phyloP scores from a whole-genome alignment of 345 rosid species.

The Citrus reticulata region DNA sequence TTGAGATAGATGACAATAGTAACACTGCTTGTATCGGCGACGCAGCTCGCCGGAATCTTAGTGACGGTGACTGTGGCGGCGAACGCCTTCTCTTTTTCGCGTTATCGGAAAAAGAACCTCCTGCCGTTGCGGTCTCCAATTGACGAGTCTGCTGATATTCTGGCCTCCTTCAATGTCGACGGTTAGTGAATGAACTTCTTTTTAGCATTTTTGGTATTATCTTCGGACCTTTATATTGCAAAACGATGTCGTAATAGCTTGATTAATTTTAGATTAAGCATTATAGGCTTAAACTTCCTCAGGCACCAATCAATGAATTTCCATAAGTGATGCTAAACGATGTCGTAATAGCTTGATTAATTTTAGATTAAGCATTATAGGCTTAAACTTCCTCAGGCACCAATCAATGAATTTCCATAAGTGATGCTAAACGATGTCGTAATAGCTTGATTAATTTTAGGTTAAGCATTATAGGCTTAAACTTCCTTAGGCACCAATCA shows the following conservation, averaged over 20 bases:
- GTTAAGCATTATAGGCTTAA: neutral
- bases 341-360: neutral
- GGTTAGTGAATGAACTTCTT: slow-evolving; percentile 19
- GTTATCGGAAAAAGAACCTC: slow-evolving; percentile 57
- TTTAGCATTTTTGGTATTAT: neutral
- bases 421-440: neutral
- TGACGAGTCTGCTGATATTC: slow-evolving; percentile 64
- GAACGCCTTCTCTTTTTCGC: slow-evolving; percentile 67
- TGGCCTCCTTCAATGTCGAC: slow-evolving; percentile 60
- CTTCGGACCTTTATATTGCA: neutral
- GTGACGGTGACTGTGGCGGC: slow-evolving; percentile 69
- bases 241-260: neutral
- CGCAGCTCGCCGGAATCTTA: slow-evolving; percentile 66
- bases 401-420: too few relatives aligned
- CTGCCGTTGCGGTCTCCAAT: slow-evolving; percentile 60
- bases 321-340: neutral
- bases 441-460: neutral
- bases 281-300: neutral
- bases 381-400: neutral
- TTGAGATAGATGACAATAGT: slow-evolving; percentile 32
- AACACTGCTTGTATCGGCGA: slow-evolving; percentile 47
- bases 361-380: neutral
- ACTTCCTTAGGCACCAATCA: neutral
- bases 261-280: neutral
- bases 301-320: neutral